Base-by-base conservation (phyloP, 306 rosid genomes). In the Malus asiatica region DNA sequence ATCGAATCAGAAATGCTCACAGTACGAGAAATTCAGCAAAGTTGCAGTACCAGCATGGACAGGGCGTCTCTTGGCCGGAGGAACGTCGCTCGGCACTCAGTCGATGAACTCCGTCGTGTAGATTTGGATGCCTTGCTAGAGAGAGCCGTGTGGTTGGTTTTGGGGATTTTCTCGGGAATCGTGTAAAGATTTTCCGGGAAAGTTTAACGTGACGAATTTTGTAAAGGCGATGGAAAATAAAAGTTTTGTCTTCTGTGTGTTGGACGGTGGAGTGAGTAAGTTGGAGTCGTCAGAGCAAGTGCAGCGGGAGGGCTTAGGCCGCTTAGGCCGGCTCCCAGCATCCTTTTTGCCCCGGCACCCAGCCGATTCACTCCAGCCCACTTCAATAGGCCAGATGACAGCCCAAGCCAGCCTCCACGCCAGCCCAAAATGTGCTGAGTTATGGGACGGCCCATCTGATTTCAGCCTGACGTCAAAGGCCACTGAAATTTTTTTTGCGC, bases 161-260 rank as follows among this genome's bases (percentile, higher is more conserved):
- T 32, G 7, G 11, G 25, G 2, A 46, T 10, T 51, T 45, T 64
- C 77, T 74, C 44, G 77, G 77, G 42, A 80, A 70, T 18, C 72
- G 27, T 27, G 27, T 27, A 2, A 25, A 38, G 23, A 67, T 59
- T 42, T 57, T 46, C 53, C 42, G 10, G 77, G 70, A 4, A 55
- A 81, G 44, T 29, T 40, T 10, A 52, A 48, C 52, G 25, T 72
- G 38, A 66, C 23, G 6, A 33, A 35, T 67, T 22, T 67, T 25
- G 42, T 38, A 12, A 67, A 59, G 61, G 57, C 23, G 23, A 32
- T 33, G 19, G 13, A 20, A 42, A 4, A 27, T 67, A 30, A 59
- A 4, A 57, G 11, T 22, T 48, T 80, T 74, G 83, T 69, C 83
- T 66, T n/a, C 20, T 6, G 40, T 32, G 65, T 10, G 44, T 38